Base-by-base conservation (phyloP, 1,284 basidiomycete species). In the Boletus holoroseus region DNA sequence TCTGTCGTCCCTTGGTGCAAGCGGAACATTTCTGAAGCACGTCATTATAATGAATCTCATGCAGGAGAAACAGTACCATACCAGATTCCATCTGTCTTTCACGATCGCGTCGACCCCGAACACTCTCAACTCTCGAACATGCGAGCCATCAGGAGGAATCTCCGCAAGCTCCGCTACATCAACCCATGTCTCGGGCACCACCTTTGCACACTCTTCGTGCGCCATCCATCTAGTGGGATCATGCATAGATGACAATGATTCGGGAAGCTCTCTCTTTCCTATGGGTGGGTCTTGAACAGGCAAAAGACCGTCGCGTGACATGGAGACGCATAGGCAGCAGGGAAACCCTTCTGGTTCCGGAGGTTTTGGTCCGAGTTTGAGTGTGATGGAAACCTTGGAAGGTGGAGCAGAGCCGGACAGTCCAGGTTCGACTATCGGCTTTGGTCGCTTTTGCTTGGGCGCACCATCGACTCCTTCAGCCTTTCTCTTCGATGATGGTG, bases 11-110 rank as follows among this genome's bases (percentile, higher is more conserved):
- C 63, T 84, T 89, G 26, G 77, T 75, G 66, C 94, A 98, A 5
- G 83, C 79, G 11, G 82, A 78, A 66, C 94, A 97, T 85, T 94
- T 95, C 91, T 94, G 61, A 32, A 42, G 13, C 18, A 36, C 22
- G 5, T 44, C 34, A 49, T 55, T 26, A 62, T 40, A 42, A 26
- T 7, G 35, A 28, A 36, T 48, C 38, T 12, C 30, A 34, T 15
- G 44, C 48, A 37, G 36, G 51, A 46, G n/a, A 42, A 45, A 50
- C 45, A 53, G 20, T 11, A 24, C 74, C 84, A 57, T 62, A 94
- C 93, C 69, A 96, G 64, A 61, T 84, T 85, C 94, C 94, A 97
- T 27, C 94, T 75, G 63, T 89, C 94, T 64, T 85, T 91, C 20
- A 88, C 86, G 55, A 96, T 90, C 4, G 77, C 82, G 61, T 91